These are phyloP conservation scores for Alternaria longipes DNA, from an alignment of 2,329 filamentous ascomycete species.

Conservation along the genomic window DNA sequence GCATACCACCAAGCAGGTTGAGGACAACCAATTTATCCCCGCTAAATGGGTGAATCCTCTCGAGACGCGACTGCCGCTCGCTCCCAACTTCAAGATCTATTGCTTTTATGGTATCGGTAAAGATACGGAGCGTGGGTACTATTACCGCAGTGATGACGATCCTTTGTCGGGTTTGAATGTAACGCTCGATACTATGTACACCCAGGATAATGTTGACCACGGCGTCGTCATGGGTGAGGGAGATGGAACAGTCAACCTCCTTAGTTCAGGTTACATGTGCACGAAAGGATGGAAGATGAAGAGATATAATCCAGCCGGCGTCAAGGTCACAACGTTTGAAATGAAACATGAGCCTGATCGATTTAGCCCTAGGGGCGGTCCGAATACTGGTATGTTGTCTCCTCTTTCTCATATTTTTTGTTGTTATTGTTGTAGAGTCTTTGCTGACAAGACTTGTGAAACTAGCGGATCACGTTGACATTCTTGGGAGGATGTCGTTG, in stretches of 20 bases:
- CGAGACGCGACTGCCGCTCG: conserved; percentile 84
- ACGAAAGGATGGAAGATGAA: conserved; percentile 93
- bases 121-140: conserved; percentile 90
- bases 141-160: conserved; percentile 79
- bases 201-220: conserved; percentile 69
- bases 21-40: conserved; percentile 65
- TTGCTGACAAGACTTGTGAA: conserved; percentile 12
- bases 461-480: conserved; percentile 91
- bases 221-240: conserved; percentile 96
- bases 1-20: conserved; percentile 79
- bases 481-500: conserved; percentile 84
- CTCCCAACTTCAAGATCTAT: conserved; percentile 91
- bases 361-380: conserved; percentile 81
- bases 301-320: conserved; percentile 87
- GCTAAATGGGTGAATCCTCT: conserved; percentile 94
- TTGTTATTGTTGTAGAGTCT: neutral
- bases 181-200: conserved; percentile 63
- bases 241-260: conserved; percentile 92
- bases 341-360: conserved; percentile 97
- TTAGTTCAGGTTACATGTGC: conserved; percentile 96
- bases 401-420: neutral
- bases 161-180: conserved; percentile 72
- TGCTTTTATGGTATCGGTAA: conserved; percentile 98
- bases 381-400: conserved; percentile 64
- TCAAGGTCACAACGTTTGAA: conserved; percentile 85